Base-by-base conservation (phyloP, 2,329 filamentous ascomycete genomes). In the Monilinia polystroma region DNA sequence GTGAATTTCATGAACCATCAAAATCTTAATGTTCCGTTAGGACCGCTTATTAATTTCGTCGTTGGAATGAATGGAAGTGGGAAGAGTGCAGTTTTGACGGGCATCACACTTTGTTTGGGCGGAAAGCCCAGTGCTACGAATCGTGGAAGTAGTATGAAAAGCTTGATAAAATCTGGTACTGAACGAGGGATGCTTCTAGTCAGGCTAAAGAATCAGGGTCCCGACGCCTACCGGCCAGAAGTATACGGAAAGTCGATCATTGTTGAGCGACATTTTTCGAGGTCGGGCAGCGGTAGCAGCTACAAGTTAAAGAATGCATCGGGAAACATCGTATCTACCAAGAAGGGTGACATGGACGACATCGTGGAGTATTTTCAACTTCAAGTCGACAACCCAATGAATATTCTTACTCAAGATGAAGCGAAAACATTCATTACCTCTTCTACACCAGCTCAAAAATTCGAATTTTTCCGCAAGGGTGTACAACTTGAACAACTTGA, bases 21-120 rank as follows among this genome's bases (percentile, higher is more conserved):
- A 55, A 88, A 89, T 66, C 84, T 98, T 23, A 87, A 90, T 54
- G 90, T 96, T 68, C 85, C 90, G 66, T 83, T 99, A n/a, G 95
- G 95, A 0, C 95, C 95, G 0, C 81, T 97, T 49, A 96, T 99
- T 78, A 99, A 99, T 78, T 99, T 99, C 79, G 93, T 99, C 69
- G 93, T 97, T 66, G 95, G 95, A 20, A 93, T 97, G 77, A 99
- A 99, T 76, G 95, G 95, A 43, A 98, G 94, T 76, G 95, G 95
- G 47, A 99, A 99, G 81, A 99, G 95, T 77, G 95, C 95, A 3
- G 90, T 98, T 18, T 81, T 99, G 38, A 98, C 95, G 0, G 95
- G 93, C 5, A 86, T 99, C 70, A 97, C 93, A 0, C 83, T 99
- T 45, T 98, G 95, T 75, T 83, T 99, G n/a, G 95, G 95, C 68